A percentile compares a stretch with the other conserved stretches of the same genome.
Evolutionary conservation across 164 flowering plant genomes (phyloP).

Genomic region (Piper betle): DNA sequence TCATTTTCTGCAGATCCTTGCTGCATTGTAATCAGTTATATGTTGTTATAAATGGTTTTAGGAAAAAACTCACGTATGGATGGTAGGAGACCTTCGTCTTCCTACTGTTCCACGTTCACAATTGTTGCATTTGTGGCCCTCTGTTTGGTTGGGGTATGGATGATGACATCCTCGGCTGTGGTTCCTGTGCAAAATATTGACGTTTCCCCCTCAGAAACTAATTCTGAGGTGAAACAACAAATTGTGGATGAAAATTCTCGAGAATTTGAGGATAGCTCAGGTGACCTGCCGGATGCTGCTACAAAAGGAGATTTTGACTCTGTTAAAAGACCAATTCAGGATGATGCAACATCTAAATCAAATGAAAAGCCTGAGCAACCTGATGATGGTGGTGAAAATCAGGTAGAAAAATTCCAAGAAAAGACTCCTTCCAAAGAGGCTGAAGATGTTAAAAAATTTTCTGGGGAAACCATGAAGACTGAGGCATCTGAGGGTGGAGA

Average conservation of each 20-base stretch:
- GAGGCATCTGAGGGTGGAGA: constrained; percentile 10
- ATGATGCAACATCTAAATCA: constrained; percentile 6
- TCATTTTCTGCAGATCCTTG: not conserved
- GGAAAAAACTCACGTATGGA: constrained; percentile 65
- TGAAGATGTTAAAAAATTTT: constrained; percentile 10
- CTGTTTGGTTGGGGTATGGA: constrained; percentile 93
- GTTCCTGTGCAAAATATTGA: constrained; percentile 50
- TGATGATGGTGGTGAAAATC: constrained; percentile 13
- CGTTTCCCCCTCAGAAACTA: constrained; percentile 33
- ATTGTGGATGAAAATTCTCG: constrained; percentile 10
- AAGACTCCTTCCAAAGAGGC: constrained; percentile 13
- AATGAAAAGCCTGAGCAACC: constrained; percentile 11
- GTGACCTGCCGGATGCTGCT: constrained; percentile 20
- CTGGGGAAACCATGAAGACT: constrained; percentile 11
- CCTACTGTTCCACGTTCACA: constrained; percentile 66
- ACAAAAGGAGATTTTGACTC: constrained; percentile 13
- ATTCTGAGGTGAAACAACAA: constrained; percentile 29
- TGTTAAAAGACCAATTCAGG: constrained; percentile 5
- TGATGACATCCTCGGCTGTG: constrained; percentile 83
- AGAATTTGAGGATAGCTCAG: constrained; percentile 21
- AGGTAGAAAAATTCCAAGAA: constrained; percentile 16
- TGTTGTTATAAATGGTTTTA: constrained; percentile 40
- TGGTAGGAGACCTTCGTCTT: constrained; percentile 47
- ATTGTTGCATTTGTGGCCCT: constrained; percentile 74
- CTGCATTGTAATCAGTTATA: not conserved